Evolutionary conservation across 495 filamentous ascomycete genomes (phyloP).

Genomic region (Neurospora sp.): DNA sequence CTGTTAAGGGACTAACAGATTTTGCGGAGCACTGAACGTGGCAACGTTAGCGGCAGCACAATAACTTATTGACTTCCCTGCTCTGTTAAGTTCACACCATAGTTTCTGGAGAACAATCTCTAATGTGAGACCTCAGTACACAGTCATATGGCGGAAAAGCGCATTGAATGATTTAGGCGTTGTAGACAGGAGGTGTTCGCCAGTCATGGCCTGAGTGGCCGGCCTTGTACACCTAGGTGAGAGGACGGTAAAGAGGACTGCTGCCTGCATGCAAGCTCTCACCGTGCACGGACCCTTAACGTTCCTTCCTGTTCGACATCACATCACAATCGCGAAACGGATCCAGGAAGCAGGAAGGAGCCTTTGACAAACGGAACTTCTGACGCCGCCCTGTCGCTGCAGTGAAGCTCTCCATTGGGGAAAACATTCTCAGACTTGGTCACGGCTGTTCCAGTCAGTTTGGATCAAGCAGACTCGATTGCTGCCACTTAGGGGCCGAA

Average conservation of each 20-base stretch:
- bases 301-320: not conserved
- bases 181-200: no score
- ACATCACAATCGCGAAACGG: not conserved
- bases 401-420: not conserved
- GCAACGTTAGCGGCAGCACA: not conserved
- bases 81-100: no score
- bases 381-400: not conserved
- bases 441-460: not conserved
- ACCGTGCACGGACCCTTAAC: not conserved
- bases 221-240: not conserved
- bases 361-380: not conserved
- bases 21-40: not conserved
- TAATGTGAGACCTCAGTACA: no score
- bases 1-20: not conserved
- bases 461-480: not conserved
- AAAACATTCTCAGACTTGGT: not conserved
- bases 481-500: not conserved
- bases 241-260: not conserved
- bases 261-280: not conserved
- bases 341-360: not conserved
- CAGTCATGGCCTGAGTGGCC: no score
- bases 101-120: no score
- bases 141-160: no score
- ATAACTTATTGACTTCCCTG: no score
- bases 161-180: no score